phyloP scores from a whole-genome alignment of 805 yeast species.

The Saccharomycopsis sp. region DNA sequence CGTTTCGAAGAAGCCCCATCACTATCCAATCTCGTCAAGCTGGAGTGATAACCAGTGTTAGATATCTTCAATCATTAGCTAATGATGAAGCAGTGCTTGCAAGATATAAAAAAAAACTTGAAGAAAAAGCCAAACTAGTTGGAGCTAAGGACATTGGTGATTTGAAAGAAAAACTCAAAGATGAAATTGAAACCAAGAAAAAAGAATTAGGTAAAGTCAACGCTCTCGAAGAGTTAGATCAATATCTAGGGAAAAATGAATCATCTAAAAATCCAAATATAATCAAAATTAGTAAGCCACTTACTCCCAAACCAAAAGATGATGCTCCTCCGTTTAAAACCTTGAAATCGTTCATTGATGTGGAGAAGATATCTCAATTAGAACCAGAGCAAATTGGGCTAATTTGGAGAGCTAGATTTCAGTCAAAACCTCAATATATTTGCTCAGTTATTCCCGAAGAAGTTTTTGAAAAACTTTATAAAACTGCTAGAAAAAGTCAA shows the following conservation, averaged over 20 bases:
- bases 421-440: slow-evolving; percentile 44
- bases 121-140: slow-evolving; percentile 28
- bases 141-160: slow-evolving; percentile 45
- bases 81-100: slow-evolving; percentile 9
- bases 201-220: slow-evolving; percentile 50
- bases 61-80: background rate
- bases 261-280: slow-evolving; percentile 21
- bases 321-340: slow-evolving; percentile 52
- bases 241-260: slow-evolving; percentile 15
- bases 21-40: too few relatives aligned
- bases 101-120: slow-evolving; percentile 28
- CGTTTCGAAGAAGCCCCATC: too few relatives aligned
- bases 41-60: too few relatives aligned
- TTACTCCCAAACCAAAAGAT: slow-evolving; percentile 19
- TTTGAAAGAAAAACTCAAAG: slow-evolving; percentile 50
- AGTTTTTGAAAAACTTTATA: slow-evolving; percentile 42
- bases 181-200: slow-evolving; percentile 45
- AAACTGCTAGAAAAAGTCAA: slow-evolving; percentile 64
- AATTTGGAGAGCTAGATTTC: slow-evolving; percentile 85
- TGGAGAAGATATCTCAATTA: slow-evolving; percentile 50
- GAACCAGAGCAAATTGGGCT: slow-evolving; percentile 56
- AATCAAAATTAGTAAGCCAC: slow-evolving; percentile 20
- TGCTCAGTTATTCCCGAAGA: slow-evolving; percentile 51
- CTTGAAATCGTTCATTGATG: slow-evolving; percentile 58
- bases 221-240: slow-evolving; percentile 59